Evolutionary conservation across 108 stramenopile genomes (phyloP).

Genomic region (Conticribra weissflogii): DNA sequence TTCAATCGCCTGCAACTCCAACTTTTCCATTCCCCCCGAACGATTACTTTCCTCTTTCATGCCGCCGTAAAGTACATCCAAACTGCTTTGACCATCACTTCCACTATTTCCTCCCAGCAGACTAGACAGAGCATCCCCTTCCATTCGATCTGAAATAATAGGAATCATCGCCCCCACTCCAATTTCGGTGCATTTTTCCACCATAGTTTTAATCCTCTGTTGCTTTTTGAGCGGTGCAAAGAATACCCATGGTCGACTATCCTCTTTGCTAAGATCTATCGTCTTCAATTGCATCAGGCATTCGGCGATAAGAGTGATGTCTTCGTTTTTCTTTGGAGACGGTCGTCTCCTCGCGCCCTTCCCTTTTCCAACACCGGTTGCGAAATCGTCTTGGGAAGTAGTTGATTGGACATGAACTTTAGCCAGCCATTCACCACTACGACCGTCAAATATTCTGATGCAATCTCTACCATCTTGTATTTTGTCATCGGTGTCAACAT

Average conservation of each 20-base stretch:
- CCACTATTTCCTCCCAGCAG: neutral
- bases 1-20: conserved; percentile 63
- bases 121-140: conserved; percentile 13
- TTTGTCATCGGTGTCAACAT: neutral
- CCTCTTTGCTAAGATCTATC: conserved; percentile 23
- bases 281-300: conserved; percentile 53
- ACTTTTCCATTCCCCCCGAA: conserved; percentile 45
- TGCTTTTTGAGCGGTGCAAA: conserved; percentile 70
- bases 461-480: conserved; percentile 15
- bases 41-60: conserved; percentile 3
- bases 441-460: conserved; percentile 77
- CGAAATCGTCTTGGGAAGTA: neutral
- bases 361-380: neutral
- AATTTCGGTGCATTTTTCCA: conserved; percentile 86
- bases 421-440: conserved; percentile 82
- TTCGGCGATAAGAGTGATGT: conserved; percentile 39
- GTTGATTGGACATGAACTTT: conserved; percentile 28
- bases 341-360: conserved; percentile 25
- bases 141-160: conserved; percentile 49
- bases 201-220: conserved; percentile 59
- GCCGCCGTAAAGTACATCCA: conserved; percentile 23
- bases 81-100: neutral
- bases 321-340: conserved; percentile 15
- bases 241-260: conserved; percentile 43
- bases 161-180: conserved; percentile 51